phyloP scores from a whole-genome alignment of 768 basidiomycete species.

The Kondoa malvinella region DNA sequence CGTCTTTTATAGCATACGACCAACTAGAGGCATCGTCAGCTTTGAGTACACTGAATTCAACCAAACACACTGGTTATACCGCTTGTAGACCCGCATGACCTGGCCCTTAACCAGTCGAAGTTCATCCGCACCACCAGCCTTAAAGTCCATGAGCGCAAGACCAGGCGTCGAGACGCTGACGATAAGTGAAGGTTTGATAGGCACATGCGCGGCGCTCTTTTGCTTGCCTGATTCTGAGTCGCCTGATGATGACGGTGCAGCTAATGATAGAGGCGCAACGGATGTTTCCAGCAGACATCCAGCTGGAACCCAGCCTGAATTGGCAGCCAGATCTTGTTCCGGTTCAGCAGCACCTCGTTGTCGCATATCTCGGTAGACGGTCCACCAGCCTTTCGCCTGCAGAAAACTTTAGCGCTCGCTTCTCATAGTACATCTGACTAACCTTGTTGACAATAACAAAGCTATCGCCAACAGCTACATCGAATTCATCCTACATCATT shows the following conservation, averaged over 20 bases:
- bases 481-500: conserved; percentile 59
- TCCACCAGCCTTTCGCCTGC: conserved; percentile 97
- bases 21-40: neutral
- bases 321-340: conserved; percentile 66
- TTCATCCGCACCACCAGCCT: conserved; percentile 83
- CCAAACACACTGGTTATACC: conserved; percentile 96
- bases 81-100: conserved; percentile 76
- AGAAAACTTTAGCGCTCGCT: conserved; percentile 36
- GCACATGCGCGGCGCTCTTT: conserved; percentile 40
- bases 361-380: conserved; percentile 75
- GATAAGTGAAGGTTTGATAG: conserved; percentile 75
- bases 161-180: conserved; percentile 97
- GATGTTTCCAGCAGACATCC: conserved; percentile 88
- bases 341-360: conserved; percentile 36
- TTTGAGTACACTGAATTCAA: conserved; percentile 36
- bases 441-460: conserved; percentile 27
- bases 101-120: conserved; percentile 78
- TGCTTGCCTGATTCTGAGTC: conserved; percentile 22
- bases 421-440: conserved; percentile 9
- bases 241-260: conserved; percentile 35
- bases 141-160: conserved; percentile 88
- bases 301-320: conserved; percentile 67
- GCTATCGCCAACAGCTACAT: conserved; percentile 64
- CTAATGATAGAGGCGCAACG: conserved; percentile 71
- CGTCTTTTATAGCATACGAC: conserved; percentile 62